Conservation (phyloP, 805 yeast species). For the Clavispora vitiphila region DNA sequence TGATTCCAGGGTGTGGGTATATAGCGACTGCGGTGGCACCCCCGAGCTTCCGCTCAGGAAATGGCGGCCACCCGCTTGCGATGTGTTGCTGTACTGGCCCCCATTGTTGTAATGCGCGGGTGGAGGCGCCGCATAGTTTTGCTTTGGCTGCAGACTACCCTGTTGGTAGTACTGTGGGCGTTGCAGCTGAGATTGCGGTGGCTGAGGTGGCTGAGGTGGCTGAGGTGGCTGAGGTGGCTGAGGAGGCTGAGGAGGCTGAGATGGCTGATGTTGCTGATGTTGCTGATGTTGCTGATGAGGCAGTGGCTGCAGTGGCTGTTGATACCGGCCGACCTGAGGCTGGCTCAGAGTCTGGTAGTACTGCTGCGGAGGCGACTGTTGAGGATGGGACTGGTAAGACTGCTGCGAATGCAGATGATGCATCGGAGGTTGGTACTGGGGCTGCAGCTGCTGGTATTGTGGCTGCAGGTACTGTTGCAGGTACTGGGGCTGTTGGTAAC, state of each 20-base stretch:
- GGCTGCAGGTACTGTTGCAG: slow-evolving; percentile 1
- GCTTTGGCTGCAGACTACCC: not conserved
- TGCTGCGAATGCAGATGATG: slow-evolving; percentile 1
- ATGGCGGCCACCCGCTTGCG: slow-evolving; percentile 1
- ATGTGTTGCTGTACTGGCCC: not conserved
- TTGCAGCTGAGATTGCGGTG: not conserved
- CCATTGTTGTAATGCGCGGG: not conserved
- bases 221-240: not conserved
- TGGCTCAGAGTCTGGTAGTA: not conserved
- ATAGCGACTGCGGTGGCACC: not conserved
- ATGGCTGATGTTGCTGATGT: not conserved
- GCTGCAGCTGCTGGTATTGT: not conserved
- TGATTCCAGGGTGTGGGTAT: not conserved
- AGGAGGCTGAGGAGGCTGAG: not conserved
- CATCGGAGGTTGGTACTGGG: not conserved
- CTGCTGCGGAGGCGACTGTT: slow-evolving; percentile 1
- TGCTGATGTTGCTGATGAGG: slow-evolving; percentile 1
- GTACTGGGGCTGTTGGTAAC: not conserved
- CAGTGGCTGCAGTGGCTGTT: not conserved
- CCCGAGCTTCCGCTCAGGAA: not conserved
- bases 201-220: not conserved
- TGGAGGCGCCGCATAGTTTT: not conserved
- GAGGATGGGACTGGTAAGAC: slow-evolving; percentile 1
- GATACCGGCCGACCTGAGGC: not conserved
- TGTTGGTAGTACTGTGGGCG: not conserved